A percentile compares a stretch with the other conserved stretches of the same genome.
Conservation (phyloP, 192 early-diverging fungal genomes). For the Umbelopsis sp. region DNA sequence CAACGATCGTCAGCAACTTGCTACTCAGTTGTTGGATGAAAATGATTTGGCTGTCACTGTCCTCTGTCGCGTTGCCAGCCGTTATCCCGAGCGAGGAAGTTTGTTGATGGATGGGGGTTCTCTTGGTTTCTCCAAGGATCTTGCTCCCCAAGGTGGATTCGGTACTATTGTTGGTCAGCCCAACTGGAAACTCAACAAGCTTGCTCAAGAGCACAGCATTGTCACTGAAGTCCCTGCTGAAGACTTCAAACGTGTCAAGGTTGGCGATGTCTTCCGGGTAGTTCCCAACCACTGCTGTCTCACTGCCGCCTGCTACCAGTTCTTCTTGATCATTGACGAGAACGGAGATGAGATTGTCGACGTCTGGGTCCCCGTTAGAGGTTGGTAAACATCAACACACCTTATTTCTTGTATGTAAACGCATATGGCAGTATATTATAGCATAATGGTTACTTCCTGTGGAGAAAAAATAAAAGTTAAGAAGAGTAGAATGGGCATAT, state of each 20-base stretch:
- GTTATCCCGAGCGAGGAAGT: slow-evolving; percentile 30
- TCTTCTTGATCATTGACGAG: slow-evolving; percentile 34
- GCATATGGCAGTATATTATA: no score
- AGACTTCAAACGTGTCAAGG: slow-evolving; percentile 7
- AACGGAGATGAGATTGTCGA: slow-evolving; percentile 28
- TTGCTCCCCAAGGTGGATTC: slow-evolving; percentile 36
- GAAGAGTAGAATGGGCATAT: no score
- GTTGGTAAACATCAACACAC: slow-evolving; percentile 28
- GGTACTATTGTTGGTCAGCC: slow-evolving; percentile 21
- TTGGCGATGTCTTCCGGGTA: slow-evolving; percentile 26
- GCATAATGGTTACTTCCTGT: no score
- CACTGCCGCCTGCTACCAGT: slow-evolving; percentile 28
- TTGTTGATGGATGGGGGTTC: slow-evolving; percentile 36
- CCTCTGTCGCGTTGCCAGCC: slow-evolving; percentile 22
- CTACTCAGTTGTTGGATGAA: slow-evolving; percentile 14
- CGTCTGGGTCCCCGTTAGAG: slow-evolving; percentile 38
- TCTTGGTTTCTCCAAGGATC: slow-evolving; percentile 37
- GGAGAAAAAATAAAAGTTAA: no score
- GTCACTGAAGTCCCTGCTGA: slow-evolving; percentile 18
- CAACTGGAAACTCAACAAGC: slow-evolving; percentile 26
- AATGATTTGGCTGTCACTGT: slow-evolving; percentile 30
- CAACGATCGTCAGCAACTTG: slow-evolving; percentile 35
- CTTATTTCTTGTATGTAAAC: no score
- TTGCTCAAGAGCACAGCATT: slow-evolving; percentile 40
- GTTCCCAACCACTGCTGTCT: slow-evolving; percentile 40